Conservation (phyloP, 2,329 filamentous ascomycete genomes). For the Sphaerulina vaccinii region DNA sequence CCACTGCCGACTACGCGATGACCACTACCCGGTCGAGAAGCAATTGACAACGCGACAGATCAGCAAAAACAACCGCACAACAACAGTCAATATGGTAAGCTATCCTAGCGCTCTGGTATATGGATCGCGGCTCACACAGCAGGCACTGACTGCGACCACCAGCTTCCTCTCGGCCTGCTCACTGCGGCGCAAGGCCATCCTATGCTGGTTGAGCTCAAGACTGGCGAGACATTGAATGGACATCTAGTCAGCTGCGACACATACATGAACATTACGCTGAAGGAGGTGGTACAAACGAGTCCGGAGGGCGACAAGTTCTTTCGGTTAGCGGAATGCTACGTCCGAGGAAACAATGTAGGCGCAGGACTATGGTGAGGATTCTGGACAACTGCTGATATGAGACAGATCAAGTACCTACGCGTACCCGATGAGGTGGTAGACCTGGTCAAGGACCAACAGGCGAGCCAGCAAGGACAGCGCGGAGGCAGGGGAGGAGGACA, state of each 20-base stretch:
- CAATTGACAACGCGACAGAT: too few relatives aligned
- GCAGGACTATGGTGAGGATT: background rate
- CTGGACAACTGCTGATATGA: slow-evolving; percentile 5
- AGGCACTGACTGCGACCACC: slow-evolving; percentile 30
- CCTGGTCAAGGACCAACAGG: slow-evolving; percentile 84
- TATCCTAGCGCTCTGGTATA: background rate
- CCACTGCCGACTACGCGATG: too few relatives aligned
- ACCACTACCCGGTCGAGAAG: too few relatives aligned
- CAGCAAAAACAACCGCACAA: too few relatives aligned
- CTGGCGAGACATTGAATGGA: slow-evolving; percentile 94
- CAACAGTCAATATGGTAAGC: slow-evolving; percentile 17
- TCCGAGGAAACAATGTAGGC: slow-evolving; percentile 92
- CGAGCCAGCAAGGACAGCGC: slow-evolving; percentile 55
- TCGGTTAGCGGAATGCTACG: slow-evolving; percentile 87
- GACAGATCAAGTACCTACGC: slow-evolving; percentile 94
- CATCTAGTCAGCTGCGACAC: slow-evolving; percentile 96
- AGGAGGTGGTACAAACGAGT: slow-evolving; percentile 95
- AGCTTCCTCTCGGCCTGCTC: slow-evolving; percentile 74
- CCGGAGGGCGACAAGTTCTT: slow-evolving; percentile 94
- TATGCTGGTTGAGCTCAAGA: slow-evolving; percentile 97
- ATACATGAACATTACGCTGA: slow-evolving; percentile 98
- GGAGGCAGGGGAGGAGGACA: slow-evolving; percentile 41
- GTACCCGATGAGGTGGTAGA: slow-evolving; percentile 97
- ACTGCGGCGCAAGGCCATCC: slow-evolving; percentile 96
- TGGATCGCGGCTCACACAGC: slow-evolving; percentile 20